Base-by-base conservation (phyloP, 192 early-diverging fungal genomes). In the Jimgerdemannia lactiflua region DNA sequence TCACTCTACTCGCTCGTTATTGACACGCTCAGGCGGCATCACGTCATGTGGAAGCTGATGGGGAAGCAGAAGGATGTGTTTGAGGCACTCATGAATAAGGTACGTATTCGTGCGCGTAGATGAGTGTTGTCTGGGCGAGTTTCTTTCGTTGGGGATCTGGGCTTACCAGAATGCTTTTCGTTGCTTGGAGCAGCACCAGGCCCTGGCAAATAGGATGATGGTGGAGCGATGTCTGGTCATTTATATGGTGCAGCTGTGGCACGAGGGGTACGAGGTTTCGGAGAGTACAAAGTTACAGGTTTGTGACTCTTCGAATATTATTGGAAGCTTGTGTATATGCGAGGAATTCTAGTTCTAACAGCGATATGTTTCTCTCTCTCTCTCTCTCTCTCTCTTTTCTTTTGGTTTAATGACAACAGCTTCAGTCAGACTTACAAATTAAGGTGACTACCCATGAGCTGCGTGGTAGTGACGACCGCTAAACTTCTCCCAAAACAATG, bases 1-100 rank as follows among this genome's bases (percentile, higher is more conserved):
- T 63, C 77, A 4, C 42, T 90, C 39, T 83, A 86, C 74, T 82
- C 78, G 4, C 77, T 81, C 63, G 78, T 88, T 19, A 76, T 90
- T n/a, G 83, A 88, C 70, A 76, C 85, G 39, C 72, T 88, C 10
- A 78, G 83, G 54, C 78, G 82, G 20, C 82, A 90, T 70, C 78
- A 80, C 42, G 81, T 77, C 71, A 77, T 87, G 8, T 90, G 89
- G 89, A 78, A 80, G 42, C 70, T 85, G 3, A 84, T 86, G 84
- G 80, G 78, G 0, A 74, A 59, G 67, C 64, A 41, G 4, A 67
- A 70, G 4, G 43, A 43, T 29, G 64, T 78, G 11, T 42, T 78
- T 7, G 59, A 70, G 65, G 71, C 39, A 42, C 18, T 78, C 17
- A 54, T 74, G 71, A 64, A 40, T 29, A 78, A 78, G 70, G 75